A percentile compares a stretch with the other conserved stretches of the same genome.
These are phyloP conservation scores for Chrysanthemum makinoi DNA, from an alignment of 129 eudicot species.

Conservation along the genomic window DNA sequence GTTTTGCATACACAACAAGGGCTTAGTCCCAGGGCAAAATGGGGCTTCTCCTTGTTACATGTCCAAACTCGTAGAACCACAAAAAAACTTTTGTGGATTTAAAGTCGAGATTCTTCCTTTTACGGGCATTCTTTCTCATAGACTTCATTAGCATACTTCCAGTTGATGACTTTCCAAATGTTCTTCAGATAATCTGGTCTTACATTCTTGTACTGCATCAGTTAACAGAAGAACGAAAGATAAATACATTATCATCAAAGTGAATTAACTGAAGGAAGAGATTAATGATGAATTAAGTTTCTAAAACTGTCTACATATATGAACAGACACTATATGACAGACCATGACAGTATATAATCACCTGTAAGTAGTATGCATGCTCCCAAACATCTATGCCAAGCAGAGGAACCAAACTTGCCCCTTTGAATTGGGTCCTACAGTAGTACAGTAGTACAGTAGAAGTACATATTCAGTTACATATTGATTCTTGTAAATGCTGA, in stretches of 20 bases:
- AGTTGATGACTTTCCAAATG: slow-evolving; percentile 87
- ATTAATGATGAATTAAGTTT: too few species aligned
- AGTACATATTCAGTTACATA: too few species aligned
- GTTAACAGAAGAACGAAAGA: slow-evolving; percentile 9
- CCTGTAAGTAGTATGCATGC: slow-evolving; percentile 99
- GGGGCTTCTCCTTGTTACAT: slow-evolving; percentile 22
- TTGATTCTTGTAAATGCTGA: too few species aligned
- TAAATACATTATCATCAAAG: not conserved
- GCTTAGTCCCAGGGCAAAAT: slow-evolving; percentile 10
- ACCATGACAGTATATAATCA: slow-evolving; percentile 20
- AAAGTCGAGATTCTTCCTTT: slow-evolving; percentile 19
- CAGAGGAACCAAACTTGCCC: slow-evolving; percentile 76
- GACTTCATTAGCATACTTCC: slow-evolving; percentile 69
- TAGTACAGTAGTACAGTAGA: too few species aligned
- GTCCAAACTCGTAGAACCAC: slow-evolving; percentile 13
- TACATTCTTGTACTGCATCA: slow-evolving; percentile 83
- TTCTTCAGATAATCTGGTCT: slow-evolving; percentile 89
- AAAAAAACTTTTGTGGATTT: not conserved
- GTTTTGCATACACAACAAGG: too few species aligned
- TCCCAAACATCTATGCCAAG: slow-evolving; percentile 99
- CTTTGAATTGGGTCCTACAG: slow-evolving; percentile 20
- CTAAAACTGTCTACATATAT: not conserved
- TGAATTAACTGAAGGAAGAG: too few species aligned
- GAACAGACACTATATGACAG: not conserved
- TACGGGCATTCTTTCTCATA: slow-evolving; percentile 61